Conservation (phyloP, 2,329 filamentous ascomycete species). For the Phialocephala subalpina region DNA sequence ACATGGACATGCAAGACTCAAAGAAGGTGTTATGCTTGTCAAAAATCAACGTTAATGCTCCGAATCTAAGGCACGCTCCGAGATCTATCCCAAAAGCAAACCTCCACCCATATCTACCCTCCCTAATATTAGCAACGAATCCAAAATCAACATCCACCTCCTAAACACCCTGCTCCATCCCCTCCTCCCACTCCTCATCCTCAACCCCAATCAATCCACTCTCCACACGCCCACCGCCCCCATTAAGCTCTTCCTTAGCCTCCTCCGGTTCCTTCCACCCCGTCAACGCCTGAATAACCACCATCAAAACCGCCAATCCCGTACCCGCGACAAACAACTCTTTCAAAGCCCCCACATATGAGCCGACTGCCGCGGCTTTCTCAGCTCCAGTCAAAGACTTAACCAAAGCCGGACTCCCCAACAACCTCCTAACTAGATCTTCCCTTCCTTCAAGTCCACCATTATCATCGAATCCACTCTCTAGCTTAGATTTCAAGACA, state of each 20-base stretch:
- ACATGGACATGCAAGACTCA: neutral
- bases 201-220: slow-evolving; percentile 1
- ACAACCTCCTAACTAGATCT: slow-evolving; percentile 59
- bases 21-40: neutral
- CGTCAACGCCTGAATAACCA: slow-evolving; percentile 63
- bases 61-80: neutral
- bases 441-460: slow-evolving; percentile 40
- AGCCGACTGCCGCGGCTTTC: slow-evolving; percentile 56
- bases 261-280: slow-evolving; percentile 56
- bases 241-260: slow-evolving; percentile 19
- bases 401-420: slow-evolving; percentile 67
- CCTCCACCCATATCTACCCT: neutral
- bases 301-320: slow-evolving; percentile 55
- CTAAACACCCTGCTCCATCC: slow-evolving; percentile 28
- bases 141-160: neutral
- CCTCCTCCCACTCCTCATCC: slow-evolving; percentile 36
- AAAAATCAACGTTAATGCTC: neutral
- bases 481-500: slow-evolving; percentile 35
- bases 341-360: slow-evolving; percentile 62
- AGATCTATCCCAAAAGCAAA: neutral
- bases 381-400: slow-evolving; percentile 56
- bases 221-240: slow-evolving; percentile 4
- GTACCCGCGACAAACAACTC: slow-evolving; percentile 60
- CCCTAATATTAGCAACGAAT: neutral
- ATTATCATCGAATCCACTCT: slow-evolving; percentile 48